A percentile compares a stretch with the other conserved stretches of the same genome.
Conservation (phyloP, 805 yeast genomes). For the Candida awuae region DNA sequence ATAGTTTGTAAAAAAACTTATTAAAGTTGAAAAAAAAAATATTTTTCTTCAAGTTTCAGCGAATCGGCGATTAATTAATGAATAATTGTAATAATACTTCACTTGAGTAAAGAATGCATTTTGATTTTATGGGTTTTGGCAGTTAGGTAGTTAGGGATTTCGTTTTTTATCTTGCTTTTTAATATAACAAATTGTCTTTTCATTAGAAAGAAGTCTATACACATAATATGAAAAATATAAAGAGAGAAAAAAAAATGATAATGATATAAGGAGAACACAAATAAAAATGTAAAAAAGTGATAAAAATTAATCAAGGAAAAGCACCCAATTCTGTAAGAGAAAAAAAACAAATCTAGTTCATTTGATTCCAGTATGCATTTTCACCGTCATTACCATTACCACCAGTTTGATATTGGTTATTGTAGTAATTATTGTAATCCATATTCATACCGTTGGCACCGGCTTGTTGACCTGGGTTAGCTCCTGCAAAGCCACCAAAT, state of each 20-base stretch:
- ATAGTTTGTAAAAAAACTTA: neutral
- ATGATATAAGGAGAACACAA: neutral
- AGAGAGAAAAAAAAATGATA: neutral
- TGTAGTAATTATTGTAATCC: slow-evolving; percentile 5
- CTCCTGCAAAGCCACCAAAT: slow-evolving; percentile 4
- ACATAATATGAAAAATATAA: neutral
- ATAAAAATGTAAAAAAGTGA: neutral
- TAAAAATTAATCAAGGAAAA: neutral
- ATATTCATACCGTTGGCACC: slow-evolving; percentile 5
- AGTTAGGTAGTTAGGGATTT: too few relatives aligned
- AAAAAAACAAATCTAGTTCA: neutral
- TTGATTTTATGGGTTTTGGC: too few relatives aligned
- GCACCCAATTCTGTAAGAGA: neutral
- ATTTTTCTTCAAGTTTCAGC: too few relatives aligned
- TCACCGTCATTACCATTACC: slow-evolving; percentile 8
- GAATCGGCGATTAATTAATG: too few relatives aligned
- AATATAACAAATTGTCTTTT: too few relatives aligned
- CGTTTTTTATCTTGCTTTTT: too few relatives aligned
- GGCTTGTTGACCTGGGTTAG: slow-evolving; percentile 1
- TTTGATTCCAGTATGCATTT: slow-evolving; percentile 6
- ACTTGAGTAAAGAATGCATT: neutral
- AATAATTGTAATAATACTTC: neutral
- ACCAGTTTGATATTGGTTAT: slow-evolving; percentile 7
- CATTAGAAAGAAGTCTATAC: slow-evolving; percentile 1
- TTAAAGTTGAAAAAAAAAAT: too few relatives aligned